These are phyloP conservation scores for Geotrichum australiense DNA, from an alignment of 1,139 yeast genomes.

Conservation along the genomic window DNA sequence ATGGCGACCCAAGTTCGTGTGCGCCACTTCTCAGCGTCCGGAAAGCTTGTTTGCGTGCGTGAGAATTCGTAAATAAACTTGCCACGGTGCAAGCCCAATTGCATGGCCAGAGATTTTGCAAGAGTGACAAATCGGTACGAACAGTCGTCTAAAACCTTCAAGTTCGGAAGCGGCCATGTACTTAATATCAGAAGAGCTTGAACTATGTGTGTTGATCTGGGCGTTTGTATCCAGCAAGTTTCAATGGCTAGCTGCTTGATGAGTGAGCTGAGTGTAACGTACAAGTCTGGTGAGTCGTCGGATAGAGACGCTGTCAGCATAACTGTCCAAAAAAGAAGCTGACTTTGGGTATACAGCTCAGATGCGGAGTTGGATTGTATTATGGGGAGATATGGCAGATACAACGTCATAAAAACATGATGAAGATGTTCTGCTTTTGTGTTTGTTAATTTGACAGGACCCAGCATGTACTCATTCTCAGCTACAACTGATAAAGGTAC, in stretches of 20 bases:
- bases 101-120: slow-evolving; percentile 78
- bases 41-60: slow-evolving; percentile 79
- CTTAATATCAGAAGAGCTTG: slow-evolving; percentile 79
- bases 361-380: slow-evolving; percentile 64
- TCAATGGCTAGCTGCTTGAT: slow-evolving; percentile 86
- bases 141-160: slow-evolving; percentile 86
- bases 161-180: slow-evolving; percentile 91
- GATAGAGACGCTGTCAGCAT: slow-evolving; percentile 79
- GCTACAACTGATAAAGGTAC: slow-evolving; percentile 1
- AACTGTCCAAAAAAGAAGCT: slow-evolving; percentile 83
- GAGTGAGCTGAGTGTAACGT: slow-evolving; percentile 65
- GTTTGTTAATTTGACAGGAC: slow-evolving; percentile 61
- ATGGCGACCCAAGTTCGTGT: slow-evolving; percentile 89
- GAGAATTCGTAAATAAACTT: slow-evolving; percentile 87
- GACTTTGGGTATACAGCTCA: slow-evolving; percentile 76
- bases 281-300: slow-evolving; percentile 80
- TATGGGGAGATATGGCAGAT: slow-evolving; percentile 74
- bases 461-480: slow-evolving; percentile 43
- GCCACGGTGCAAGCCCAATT: slow-evolving; percentile 89
- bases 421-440: slow-evolving; percentile 69
- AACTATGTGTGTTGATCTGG: slow-evolving; percentile 87
- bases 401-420: slow-evolving; percentile 54
- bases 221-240: slow-evolving; percentile 90
- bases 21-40: slow-evolving; percentile 92
- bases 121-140: slow-evolving; percentile 82